These are phyloP conservation scores for Gossypioides kirkii DNA, from an alignment of 345 rosid genomes.

Conservation along the genomic window DNA sequence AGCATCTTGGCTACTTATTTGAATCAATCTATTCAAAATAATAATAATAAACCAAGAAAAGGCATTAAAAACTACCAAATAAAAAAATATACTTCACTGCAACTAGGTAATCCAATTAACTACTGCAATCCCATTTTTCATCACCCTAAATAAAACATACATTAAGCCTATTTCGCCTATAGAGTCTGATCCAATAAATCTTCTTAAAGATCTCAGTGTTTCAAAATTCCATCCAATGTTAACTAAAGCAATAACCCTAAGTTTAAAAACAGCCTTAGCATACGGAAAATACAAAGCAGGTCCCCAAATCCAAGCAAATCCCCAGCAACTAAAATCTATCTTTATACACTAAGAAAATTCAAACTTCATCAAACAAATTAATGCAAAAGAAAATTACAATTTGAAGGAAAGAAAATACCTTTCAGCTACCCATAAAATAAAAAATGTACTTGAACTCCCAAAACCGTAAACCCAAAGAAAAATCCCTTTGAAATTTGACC, in stretches of 20 bases:
- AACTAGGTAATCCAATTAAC: neutral
- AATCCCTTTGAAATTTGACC: neutral
- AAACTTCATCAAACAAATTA: neutral
- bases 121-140: neutral
- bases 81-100: neutral
- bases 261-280: slow-evolving; percentile 2
- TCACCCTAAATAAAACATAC: neutral
- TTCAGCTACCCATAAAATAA: neutral
- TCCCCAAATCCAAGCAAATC: neutral
- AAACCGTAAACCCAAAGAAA: neutral
- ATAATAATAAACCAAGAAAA: neutral
- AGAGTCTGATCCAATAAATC: neutral
- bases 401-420: neutral
- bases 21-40: neutral
- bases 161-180: neutral
- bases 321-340: neutral
- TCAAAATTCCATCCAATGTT: neutral
- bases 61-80: neutral
- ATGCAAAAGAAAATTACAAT: neutral
- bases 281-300: neutral
- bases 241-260: neutral
- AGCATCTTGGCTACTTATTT: neutral
- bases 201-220: neutral
- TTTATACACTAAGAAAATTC: neutral
- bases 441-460: neutral